Base-by-base conservation (phyloP, 768 basidiomycete genomes). In the Galerina sulciceps region DNA sequence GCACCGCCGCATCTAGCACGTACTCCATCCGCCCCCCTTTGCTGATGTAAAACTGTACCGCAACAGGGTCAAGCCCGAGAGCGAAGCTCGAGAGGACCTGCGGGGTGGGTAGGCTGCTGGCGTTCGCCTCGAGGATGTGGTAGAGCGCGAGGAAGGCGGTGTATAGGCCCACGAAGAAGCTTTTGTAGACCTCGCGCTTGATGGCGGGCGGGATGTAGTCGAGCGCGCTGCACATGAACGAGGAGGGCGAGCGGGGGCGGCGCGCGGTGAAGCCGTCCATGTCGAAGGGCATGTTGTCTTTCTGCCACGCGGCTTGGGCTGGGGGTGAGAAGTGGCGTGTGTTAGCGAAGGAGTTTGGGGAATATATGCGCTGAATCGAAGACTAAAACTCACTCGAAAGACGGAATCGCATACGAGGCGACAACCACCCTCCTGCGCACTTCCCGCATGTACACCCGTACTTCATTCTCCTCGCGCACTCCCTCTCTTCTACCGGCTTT, bases 371-470 rank as follows among this genome's bases (percentile, higher is more conserved):
- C 26, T 26, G 26, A 26, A 26, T 8, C 26, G 26, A 8, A n/a
- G 15, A 37, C 22, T n/a, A 40, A 51, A 13, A 26, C 54, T 55
- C 41, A 69, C 68, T 57, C 43, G 31, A 14, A 5, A 67, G 49
- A 18, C 60, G 61, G 14, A 59, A 63, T 35, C 62, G 17, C 52
- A 60, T 67, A 17, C 63, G 23, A 3, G 56, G 59, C 1, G 62
- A 61, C 38, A 66, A 18, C 59, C 59, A 66, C 17, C 65, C 65
- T 41, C 46, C 57, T 10, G 50, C 40, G 17, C 65, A 64, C 8
- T 10, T 26, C 18, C 63, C 65, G 26, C 63, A 66, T 1, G 60
- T 61, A 57, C 63, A 65, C 11, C 63, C 65, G 41, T 58, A 62
- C 46, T 61, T 64, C 50, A n/a, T 55, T 41, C 45, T 58, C 34